Evolutionary conservation across 192 early-diverging fungal genomes (phyloP), one percentile per base, ranked within the genome.

Genomic region (Linnemannia exigua): DNA sequence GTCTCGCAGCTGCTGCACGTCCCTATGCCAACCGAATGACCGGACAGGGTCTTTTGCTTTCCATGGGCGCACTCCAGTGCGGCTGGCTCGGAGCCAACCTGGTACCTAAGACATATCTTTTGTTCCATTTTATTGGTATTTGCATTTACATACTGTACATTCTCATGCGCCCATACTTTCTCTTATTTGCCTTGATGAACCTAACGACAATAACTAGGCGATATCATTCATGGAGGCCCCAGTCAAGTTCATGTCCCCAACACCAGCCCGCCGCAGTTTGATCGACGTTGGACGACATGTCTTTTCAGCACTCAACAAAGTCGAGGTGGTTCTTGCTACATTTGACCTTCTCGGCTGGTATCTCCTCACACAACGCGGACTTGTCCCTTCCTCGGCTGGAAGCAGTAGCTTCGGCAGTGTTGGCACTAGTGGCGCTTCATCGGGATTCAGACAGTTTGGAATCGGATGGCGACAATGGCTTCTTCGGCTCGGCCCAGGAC

Each of bases 231-330:
- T 88, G 25, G 87, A 88, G 35, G 78, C 87, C 36, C 87, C 87
- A 20, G 77, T 88, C 41, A 88, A 88, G 77, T 88, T 88, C 70
- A 38, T 80, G 11, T 72, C 87, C 3, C 87, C 87, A 8, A 52
- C 81, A 51, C 80, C 81, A 0, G 71, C 81, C 2, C 77, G 77
- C 28, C 72, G 78, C 17, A 66, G 52, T 19, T 44, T 79, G 35
- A 67, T 88, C 9, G 87, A 88, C 35, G 87, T 88, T 0, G 87
- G 87, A 3, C 87, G 87, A 6, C 87, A 88, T 73, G 87, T 88
- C 11, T 88, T 88, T 69, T 88, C 87, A 1, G 87, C 87, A 1
- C 25, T 88, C 36, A 88, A 88, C 77, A 82, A 83, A 38, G 81
- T 82, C 9, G 87, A 88, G 38, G 78, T 88, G 19, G n/a, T 80